Conservation (phyloP, 805 yeast genomes). For the Yamadazyma kitorensis region DNA sequence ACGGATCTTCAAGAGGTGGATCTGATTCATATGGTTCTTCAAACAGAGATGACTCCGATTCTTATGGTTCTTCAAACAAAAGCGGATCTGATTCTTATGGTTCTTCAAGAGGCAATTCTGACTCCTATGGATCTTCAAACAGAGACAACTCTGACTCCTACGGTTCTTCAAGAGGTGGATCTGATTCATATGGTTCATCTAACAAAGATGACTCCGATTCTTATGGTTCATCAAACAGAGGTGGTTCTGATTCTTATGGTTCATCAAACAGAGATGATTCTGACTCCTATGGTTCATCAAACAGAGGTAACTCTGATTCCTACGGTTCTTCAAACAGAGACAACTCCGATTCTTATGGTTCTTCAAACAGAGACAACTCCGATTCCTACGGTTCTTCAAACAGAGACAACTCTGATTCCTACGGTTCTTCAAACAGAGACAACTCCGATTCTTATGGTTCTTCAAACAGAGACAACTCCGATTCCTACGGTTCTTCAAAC, state of each 20-base stretch:
- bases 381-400: conserved; percentile 11
- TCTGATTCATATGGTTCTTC: conserved; percentile 6
- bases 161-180: conserved; percentile 19
- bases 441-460: no score
- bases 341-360: conserved; percentile 20
- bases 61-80: no score
- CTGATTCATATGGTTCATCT: conserved; percentile 20
- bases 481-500: no score
- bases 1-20: conserved; percentile 8
- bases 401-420: conserved; percentile 15
- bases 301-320: conserved; percentile 17
- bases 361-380: conserved; percentile 13
- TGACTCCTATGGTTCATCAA: conserved; percentile 23
- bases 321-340: conserved; percentile 24
- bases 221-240: neutral
- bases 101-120: conserved; percentile 15
- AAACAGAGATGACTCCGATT: conserved; percentile 5
- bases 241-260: conserved; percentile 9
- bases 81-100: conserved; percentile 22
- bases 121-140: conserved; percentile 27
- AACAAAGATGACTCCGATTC: conserved; percentile 5
- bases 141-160: conserved; percentile 19
- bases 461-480: no score
- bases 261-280: conserved; percentile 8
- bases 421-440: conserved; percentile 26